Evolutionary conservation across 148 eudicot genomes (phyloP).

Genomic region (Hydrangea macrophylla): DNA sequence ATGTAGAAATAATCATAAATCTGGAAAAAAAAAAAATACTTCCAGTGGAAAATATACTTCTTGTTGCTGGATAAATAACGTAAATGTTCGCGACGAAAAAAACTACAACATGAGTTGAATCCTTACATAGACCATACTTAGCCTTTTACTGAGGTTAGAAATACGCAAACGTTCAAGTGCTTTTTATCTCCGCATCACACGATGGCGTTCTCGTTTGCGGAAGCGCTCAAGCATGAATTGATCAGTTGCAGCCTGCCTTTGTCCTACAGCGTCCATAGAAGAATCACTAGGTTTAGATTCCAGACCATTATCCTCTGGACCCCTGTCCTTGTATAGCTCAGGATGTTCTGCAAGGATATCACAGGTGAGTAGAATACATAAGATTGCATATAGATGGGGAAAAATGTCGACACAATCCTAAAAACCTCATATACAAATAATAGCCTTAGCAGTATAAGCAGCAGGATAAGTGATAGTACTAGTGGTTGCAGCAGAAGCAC

Average conservation of each 20-base stretch:
- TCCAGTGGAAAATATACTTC: background rate
- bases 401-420: background rate
- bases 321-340: constrained; percentile 63
- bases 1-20: no score
- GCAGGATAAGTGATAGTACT: background rate
- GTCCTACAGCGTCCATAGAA: constrained; percentile 44
- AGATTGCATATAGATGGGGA: background rate
- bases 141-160: background rate
- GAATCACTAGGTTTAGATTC: constrained; percentile 49
- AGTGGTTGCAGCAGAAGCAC: background rate
- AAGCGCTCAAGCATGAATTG: constrained; percentile 91
- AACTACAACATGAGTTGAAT: background rate
- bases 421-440: background rate
- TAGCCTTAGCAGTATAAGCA: background rate
- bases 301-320: constrained; percentile 42
- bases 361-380: background rate
- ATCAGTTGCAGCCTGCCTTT: constrained; percentile 92
- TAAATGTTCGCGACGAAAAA: background rate
- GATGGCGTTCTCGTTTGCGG: constrained; percentile 90
- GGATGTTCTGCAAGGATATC: constrained; percentile 68
- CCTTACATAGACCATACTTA: background rate
- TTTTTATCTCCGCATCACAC: constrained; percentile 75
- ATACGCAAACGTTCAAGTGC: background rate
- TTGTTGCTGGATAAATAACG: background rate
- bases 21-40: no score